These are phyloP conservation scores for Xylaria grammica DNA, from an alignment of 495 filamentous ascomycete species.

Conservation along the genomic window DNA sequence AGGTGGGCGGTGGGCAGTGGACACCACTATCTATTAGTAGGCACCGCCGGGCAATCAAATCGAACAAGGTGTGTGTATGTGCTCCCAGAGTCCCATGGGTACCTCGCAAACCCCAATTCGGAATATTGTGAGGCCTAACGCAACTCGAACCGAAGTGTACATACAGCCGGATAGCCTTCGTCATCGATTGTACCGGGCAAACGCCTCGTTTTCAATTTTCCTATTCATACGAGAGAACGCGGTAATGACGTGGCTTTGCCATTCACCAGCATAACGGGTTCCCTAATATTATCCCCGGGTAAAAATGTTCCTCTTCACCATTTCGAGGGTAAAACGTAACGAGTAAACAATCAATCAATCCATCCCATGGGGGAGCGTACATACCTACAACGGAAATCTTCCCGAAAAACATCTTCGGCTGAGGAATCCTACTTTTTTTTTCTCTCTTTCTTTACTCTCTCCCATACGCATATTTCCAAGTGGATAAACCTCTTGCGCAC, in stretches of 20 bases:
- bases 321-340: neutral
- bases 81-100: no score
- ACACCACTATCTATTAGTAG: no score
- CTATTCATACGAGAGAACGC: neutral
- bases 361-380: no score
- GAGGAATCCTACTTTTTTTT: slow-evolving; percentile 1
- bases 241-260: neutral
- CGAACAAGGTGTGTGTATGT: no score
- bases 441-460: no score
- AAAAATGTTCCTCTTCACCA: neutral
- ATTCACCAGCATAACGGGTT: no score
- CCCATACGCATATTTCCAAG: neutral
- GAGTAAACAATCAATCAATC: no score
- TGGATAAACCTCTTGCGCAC: slow-evolving; percentile 13
- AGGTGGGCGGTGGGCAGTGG: no score
- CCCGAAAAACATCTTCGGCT: neutral
- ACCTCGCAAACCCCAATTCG: neutral
- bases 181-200: neutral
- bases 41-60: neutral
- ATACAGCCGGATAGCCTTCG: neutral
- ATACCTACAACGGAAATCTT: neutral
- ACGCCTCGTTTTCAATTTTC: neutral
- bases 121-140: neutral
- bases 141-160: neutral
- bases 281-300: no score